Base-by-base conservation (phyloP, 1,284 basidiomycete genomes). In the Cerrena zonata region DNA sequence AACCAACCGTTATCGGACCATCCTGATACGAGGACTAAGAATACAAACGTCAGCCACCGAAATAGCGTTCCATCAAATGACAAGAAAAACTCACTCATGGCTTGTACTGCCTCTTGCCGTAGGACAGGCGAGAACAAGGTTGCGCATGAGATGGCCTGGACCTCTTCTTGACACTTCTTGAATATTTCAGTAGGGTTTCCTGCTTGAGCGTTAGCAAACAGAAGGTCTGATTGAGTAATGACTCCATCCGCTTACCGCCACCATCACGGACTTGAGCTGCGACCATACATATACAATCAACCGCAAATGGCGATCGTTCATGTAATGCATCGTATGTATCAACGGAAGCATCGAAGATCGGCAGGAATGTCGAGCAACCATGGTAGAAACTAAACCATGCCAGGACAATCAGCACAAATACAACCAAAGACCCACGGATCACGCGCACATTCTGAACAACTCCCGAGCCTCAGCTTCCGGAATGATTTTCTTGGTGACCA, bases 1-100 rank as follows among this genome's bases (percentile, higher is more conserved):
- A 94, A 69, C 92, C 92, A 95, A 2, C 91, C 91, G 58, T 90
- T 89, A 58, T 93, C 89, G 12, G 88, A 91, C 86, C 91, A 94
- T 5, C 91, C 90, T 22, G 91, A 87, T 13, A 94, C 82, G 45
- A 94, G 74, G 49, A 92, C 89, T 91, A 53, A 37, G 41, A 27
- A 19, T 26, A 34, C n/a, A 26, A 23, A 72, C 10, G 30, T 42
- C 21, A 26, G 37, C 25, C 11, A 15, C 30, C 30, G n/a, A 34
- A 37, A 25, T 19, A 47, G 30, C 25, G 21, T 7, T 19, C 10
- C 24, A 51, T 26, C n/a, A 18, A 45, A 42, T 5, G 7, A 42
- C 25, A 48, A 26, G 25, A 40, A 15, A 13, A 18, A 23, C 86
- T 64, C 58, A 91, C 88, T 86, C 89, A 92, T 94, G 12, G 91